A percentile compares a stretch with the other conserved stretches of the same genome.
Conservation (phyloP, 176 grass and related monocot genomes). For the Elymus sibiricus region DNA sequence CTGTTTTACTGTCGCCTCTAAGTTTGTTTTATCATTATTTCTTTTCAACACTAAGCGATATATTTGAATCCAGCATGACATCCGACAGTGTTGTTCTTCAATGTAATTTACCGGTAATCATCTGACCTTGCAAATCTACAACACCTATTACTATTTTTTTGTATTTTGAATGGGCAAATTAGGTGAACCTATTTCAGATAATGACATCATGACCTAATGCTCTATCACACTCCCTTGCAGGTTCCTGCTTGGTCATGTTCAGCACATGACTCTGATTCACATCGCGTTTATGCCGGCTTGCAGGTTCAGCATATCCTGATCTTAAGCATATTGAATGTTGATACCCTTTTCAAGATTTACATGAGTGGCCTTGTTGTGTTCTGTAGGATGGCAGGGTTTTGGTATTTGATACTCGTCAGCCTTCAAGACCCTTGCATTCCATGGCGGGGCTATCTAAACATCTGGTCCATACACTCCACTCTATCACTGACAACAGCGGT, state of each 20-base stretch:
- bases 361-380: background rate
- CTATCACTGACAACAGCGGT: slow-evolving; percentile 35
- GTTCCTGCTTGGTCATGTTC: slow-evolving; percentile 83
- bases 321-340: slow-evolving; percentile 20
- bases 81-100: slow-evolving; percentile 57
- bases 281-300: slow-evolving; percentile 69
- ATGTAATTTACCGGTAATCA: slow-evolving; percentile 80
- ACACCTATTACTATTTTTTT: background rate
- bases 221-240: slow-evolving; percentile 28
- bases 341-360: slow-evolving; percentile 18
- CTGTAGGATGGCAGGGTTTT: slow-evolving; percentile 71
- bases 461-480: slow-evolving; percentile 74
- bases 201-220: background rate
- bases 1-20: background rate
- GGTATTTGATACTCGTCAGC: slow-evolving; percentile 73
- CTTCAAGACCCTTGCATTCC: slow-evolving; percentile 42
- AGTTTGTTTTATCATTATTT: slow-evolving; percentile 10
- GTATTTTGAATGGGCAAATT: background rate
- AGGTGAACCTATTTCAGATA: background rate
- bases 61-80: slow-evolving; percentile 59
- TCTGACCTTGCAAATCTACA: slow-evolving; percentile 16
- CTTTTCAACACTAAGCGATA: slow-evolving; percentile 18
- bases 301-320: slow-evolving; percentile 45
- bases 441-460: slow-evolving; percentile 50
- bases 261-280: slow-evolving; percentile 34